Evolutionary conservation across 2,329 filamentous ascomycete species (phyloP).

Genomic region (Aureobasidium musti): DNA sequence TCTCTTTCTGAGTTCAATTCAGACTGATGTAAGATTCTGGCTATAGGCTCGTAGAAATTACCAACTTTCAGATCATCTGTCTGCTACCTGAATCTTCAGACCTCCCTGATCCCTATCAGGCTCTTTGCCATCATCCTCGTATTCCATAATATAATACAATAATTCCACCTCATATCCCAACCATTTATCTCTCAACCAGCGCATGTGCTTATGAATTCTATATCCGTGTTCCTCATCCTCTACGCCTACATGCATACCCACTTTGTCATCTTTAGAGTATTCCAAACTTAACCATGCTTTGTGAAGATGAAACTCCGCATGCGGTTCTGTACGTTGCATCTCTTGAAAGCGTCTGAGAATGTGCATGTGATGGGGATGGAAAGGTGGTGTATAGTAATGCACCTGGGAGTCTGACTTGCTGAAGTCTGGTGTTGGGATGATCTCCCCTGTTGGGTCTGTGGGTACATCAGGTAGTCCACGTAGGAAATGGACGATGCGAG

Average conservation of each 20-base stretch:
- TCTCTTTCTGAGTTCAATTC: neutral
- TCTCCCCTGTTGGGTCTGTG: neutral
- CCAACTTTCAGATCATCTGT: no score
- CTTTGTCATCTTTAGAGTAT: neutral
- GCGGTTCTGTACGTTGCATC: neutral
- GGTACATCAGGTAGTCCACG: neutral
- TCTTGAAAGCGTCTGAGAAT: neutral
- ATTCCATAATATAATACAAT: neutral
- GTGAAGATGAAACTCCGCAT: neutral
- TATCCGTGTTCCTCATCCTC: neutral
- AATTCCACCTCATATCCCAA: neutral
- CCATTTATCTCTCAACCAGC: conserved; percentile 17
- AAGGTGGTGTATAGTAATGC: neutral
- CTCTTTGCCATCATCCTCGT: neutral
- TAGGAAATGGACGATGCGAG: neutral
- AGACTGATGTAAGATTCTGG: no score
- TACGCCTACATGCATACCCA: neutral
- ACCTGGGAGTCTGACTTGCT: neutral
- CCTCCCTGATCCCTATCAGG: neutral
- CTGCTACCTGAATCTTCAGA: no score
- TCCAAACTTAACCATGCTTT: neutral
- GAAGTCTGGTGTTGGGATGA: neutral
- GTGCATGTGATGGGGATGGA: neutral
- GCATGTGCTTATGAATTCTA: neutral
- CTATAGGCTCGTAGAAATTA: no score